Base-by-base conservation (phyloP, 139 green algal genomes). In the Chlamydomonas applanata region DNA sequence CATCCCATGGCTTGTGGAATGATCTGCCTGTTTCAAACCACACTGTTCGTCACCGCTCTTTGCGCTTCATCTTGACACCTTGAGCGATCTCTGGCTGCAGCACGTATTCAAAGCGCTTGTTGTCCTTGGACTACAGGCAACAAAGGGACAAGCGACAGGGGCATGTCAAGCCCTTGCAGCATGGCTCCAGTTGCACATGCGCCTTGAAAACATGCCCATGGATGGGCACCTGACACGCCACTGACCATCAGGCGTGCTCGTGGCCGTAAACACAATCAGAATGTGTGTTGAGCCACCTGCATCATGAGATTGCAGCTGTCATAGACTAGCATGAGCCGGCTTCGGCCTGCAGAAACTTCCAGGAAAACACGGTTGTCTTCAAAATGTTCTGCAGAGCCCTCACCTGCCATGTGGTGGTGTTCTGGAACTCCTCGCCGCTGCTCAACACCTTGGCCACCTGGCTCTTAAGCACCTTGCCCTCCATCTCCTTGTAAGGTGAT, bases 31-130 rank as follows among this genome's bases (percentile, higher is more conserved):
- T n/a, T n/a, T n/a, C n/a, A n/a, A n/a, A n/a, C n/a, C n/a, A n/a
- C n/a, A n/a, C n/a, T n/a, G n/a, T n/a, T n/a, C n/a, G 7, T 49
- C 25, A 66, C 25, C 59, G 24, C 59, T 40, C 25, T 35, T 66
- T 66, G 9, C 59, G 24, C 25, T 30, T 29, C n/a, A 66, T 66
- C n/a, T 9, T 34, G n/a, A 66, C 59, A 30, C 59, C 59, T 4
- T 22, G 30, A 3, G 59, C 59, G n/a, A 40, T 66, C 59, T 66
- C n/a, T 30, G 29, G 59, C 59, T 66, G 24, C 3, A 66, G 30
- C 11, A 40, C 59, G 35, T 66, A 66, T 11, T 66, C 59, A 30
- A 40, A 66, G 59, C 59, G 59, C 59, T 66, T 66, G n/a, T 66
- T 66, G 11, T 29, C 24, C 17, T 30, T 34, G 11, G 24, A 36